Conservation (phyloP, 208 protist genomes). For the Trypanosoma melophagium region DNA sequence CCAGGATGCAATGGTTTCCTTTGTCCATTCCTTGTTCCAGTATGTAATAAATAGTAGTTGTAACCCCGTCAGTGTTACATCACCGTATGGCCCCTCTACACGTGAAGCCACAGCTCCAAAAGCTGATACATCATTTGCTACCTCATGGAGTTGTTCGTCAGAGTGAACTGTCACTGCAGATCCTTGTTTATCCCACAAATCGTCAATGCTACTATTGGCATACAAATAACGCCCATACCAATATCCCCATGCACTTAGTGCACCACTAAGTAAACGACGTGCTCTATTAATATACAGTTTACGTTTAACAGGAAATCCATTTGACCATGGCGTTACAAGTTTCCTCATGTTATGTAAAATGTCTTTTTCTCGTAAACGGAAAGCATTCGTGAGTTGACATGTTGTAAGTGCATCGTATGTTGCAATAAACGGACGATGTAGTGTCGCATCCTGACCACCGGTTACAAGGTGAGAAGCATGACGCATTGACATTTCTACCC, state of each 20-base stretch:
- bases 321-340: slow-evolving; percentile 41
- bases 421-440: slow-evolving; percentile 28
- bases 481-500: slow-evolving; percentile 72
- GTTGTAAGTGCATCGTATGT: slow-evolving; percentile 52
- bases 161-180: slow-evolving; percentile 16
- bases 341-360: slow-evolving; percentile 49
- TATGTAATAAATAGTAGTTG: slow-evolving; percentile 64
- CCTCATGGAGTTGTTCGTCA: slow-evolving; percentile 25
- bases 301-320: slow-evolving; percentile 41
- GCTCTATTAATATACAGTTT: slow-evolving; percentile 54
- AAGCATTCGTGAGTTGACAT: slow-evolving; percentile 81
- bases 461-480: slow-evolving; percentile 29
- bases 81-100: slow-evolving; percentile 64
- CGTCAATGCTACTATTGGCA: slow-evolving; percentile 35
- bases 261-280: slow-evolving; percentile 42
- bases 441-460: slow-evolving; percentile 10
- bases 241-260: slow-evolving; percentile 62
- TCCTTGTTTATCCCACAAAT: slow-evolving; percentile 44
- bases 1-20: slow-evolving; percentile 75
- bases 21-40: slow-evolving; percentile 83
- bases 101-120: slow-evolving; percentile 58
- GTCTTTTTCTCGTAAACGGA: slow-evolving; percentile 68
- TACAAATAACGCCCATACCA: slow-evolving; percentile 54
- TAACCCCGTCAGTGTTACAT: slow-evolving; percentile 59
- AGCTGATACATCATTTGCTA: slow-evolving; percentile 34